These are phyloP conservation scores for Letharia columbiana DNA, from an alignment of 495 filamentous ascomycete genomes.

Conservation along the genomic window DNA sequence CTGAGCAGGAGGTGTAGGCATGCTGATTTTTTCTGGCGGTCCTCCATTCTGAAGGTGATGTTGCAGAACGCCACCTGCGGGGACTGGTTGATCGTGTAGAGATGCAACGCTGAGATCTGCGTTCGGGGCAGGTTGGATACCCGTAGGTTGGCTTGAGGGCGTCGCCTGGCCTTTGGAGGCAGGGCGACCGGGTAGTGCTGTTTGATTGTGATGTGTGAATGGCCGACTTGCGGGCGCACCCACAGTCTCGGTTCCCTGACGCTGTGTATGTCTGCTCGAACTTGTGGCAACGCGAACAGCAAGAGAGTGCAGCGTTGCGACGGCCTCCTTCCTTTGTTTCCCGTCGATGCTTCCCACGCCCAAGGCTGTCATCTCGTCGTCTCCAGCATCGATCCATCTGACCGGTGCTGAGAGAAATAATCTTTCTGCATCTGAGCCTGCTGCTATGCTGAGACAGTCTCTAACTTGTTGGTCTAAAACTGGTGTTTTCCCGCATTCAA, in stretches of 20 bases:
- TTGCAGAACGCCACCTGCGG: not conserved
- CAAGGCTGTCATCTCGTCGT: slow-evolving; percentile 12
- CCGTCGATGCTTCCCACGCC: slow-evolving; percentile 16
- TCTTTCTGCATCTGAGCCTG: slow-evolving; percentile 2
- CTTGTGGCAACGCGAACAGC: slow-evolving; percentile 11
- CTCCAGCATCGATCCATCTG: slow-evolving; percentile 10
- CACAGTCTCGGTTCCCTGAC: not conserved
- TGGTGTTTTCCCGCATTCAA: slow-evolving; percentile 65
- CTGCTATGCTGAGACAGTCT: slow-evolving; percentile 5
- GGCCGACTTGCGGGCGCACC: slow-evolving; percentile 4
- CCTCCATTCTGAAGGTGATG: slow-evolving; percentile 6
- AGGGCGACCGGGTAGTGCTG: not conserved
- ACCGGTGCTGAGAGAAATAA: slow-evolving; percentile 12
- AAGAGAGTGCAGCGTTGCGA: slow-evolving; percentile 16
- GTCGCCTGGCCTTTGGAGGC: slow-evolving; percentile 1
- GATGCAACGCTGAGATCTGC: not conserved
- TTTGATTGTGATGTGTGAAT: not conserved
- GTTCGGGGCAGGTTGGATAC: not conserved
- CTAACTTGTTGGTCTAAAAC: slow-evolving; percentile 44
- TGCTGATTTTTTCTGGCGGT: slow-evolving; percentile 10
- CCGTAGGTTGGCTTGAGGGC: not conserved
- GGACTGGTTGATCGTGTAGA: not conserved
- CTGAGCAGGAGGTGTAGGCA: slow-evolving; percentile 13
- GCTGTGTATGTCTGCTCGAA: slow-evolving; percentile 1
- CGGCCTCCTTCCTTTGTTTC: slow-evolving; percentile 5